Base-by-base conservation (phyloP, 768 basidiomycete genomes). In the Termitomyces sp. region DNA sequence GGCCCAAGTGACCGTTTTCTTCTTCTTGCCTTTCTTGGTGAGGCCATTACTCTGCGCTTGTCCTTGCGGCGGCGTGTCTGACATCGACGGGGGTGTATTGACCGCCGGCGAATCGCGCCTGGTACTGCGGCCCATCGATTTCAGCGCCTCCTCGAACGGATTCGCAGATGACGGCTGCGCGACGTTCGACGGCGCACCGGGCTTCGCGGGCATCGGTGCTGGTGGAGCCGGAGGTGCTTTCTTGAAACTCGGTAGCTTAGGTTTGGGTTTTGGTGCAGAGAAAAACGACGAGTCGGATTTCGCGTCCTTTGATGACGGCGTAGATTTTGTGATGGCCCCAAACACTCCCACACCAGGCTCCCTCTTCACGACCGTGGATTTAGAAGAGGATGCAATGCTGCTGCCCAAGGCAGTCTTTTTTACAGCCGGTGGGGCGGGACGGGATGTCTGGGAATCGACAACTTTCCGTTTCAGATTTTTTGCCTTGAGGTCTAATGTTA, bases 221-320 rank as follows among this genome's bases (percentile, higher is more conserved):
- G 71, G 61, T 0, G 64, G 56, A 8, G 57, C 52, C 8, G 72
- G 71, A 0, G 83, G 80, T 12, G 85, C 87, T 71, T 93, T 94
- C 75, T 87, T 92, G 78, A 94, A 94, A 55, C 82, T 90, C 12
- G 92, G 92, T 22, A 94, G 75, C 71, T 88, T 90, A 31, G 87
- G 83, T 66, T 92, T 92, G 20, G 86, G 82, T 68, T 92, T 93
- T 5, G 90, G 88, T 41, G 88, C 87, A 54, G 91, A 92, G 71
- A 94, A 94, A 71, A 94, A 93, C 2, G 89, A 91, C 47, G 87
- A 88, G 70, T 93, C 92, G 13, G 89, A 86, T 74, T 91, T 88
- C 18, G 89, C 87, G 62, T 88, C 89, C 68, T 91, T 90, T 56
- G 83, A 78, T n/a, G n/a, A n/a, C n/a, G n/a, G n/a, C 1, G 72